A percentile compares a stretch with the other conserved stretches of the same genome.
Evolutionary conservation across 805 yeast genomes (phyloP).

Genomic region (Starmerella bombicola): DNA sequence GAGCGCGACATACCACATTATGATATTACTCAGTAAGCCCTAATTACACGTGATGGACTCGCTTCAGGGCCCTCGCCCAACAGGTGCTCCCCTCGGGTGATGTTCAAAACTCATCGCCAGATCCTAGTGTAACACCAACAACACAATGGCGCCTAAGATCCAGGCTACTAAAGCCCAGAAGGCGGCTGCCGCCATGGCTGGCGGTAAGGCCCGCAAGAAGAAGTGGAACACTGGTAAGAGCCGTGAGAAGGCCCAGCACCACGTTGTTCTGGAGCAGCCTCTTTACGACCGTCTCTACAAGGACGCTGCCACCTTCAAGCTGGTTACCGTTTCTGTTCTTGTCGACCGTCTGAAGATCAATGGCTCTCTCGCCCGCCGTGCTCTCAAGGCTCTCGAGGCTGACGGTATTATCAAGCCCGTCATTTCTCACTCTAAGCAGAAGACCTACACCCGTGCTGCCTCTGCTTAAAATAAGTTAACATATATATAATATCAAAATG

Average conservation of each 20-base stretch:
- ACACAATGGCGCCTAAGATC: constrained; percentile 95
- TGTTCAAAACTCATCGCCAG: constrained; percentile 13
- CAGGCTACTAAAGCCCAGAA: constrained; percentile 99
- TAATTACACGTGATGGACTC: constrained; percentile 20
- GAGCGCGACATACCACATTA: neutral
- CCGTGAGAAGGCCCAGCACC: constrained; percentile 99
- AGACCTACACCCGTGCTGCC: constrained; percentile 54
- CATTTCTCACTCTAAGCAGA: constrained; percentile 91
- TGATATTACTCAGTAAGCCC: constrained; percentile 8
- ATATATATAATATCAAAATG: constrained; percentile 2
- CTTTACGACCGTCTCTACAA: constrained; percentile 98
- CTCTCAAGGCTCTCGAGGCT: constrained; percentile 86
- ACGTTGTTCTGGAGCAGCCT: constrained; percentile 93
- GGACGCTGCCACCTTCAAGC: constrained; percentile 99
- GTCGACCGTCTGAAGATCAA: constrained; percentile 99
- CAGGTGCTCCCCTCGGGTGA: constrained; percentile 2
- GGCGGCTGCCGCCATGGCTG: constrained; percentile 99
- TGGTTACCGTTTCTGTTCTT: constrained; percentile 91
- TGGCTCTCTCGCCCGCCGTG: constrained; percentile 98
- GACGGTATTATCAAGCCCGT: constrained; percentile 93
- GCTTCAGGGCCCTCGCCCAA: constrained; percentile 5
- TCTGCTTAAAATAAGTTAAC: constrained; percentile 19
- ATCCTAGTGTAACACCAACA: constrained; percentile 3
- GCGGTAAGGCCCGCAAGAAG: constrained; percentile 99
- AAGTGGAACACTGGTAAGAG: constrained; percentile 99